Percentiles rank a stretch among this genome's conserved stretches.
phyloP scores from a whole-genome alignment of 1,139 yeast species.

The Kluyveromyces sp. region DNA sequence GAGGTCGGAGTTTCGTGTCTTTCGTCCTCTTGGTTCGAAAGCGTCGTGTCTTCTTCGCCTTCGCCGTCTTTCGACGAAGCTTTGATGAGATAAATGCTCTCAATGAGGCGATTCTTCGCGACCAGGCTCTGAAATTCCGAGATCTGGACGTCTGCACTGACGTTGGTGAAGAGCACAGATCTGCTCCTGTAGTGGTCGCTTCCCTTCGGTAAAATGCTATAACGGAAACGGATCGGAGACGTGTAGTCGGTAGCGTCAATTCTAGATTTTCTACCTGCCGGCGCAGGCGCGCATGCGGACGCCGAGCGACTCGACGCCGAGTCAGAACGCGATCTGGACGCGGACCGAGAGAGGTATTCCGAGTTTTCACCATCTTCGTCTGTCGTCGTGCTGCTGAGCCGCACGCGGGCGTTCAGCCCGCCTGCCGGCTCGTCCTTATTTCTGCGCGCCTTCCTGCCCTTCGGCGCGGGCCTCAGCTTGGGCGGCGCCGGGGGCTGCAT shows the following conservation, averaged over 20 bases:
- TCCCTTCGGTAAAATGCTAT: slow-evolving; percentile 25
- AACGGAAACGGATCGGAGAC: slow-evolving; percentile 6
- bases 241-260: neutral
- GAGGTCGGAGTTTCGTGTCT: neutral
- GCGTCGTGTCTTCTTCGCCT: neutral
- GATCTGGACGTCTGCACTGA: slow-evolving; percentile 19
- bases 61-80: too few relatives aligned
- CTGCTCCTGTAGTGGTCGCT: slow-evolving; percentile 30
- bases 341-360: neutral
- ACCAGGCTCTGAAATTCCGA: slow-evolving; percentile 25
- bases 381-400: neutral
- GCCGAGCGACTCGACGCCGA: neutral
- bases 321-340: neutral
- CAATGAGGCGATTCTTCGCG: slow-evolving; percentile 38
- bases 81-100: slow-evolving; percentile 32
- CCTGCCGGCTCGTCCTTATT: neutral
- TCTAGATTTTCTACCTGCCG: neutral
- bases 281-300: neutral
- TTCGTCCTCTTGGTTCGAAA: neutral
- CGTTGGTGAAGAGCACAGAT: slow-evolving; percentile 26
- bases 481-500: slow-evolving; percentile 1
- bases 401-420: neutral
- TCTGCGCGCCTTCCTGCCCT: neutral
- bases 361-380: neutral
- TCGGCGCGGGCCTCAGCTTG: slow-evolving; percentile 4